Conservation (phyloP, 495 filamentous ascomycete genomes). For the Schizothecium vesticola region DNA sequence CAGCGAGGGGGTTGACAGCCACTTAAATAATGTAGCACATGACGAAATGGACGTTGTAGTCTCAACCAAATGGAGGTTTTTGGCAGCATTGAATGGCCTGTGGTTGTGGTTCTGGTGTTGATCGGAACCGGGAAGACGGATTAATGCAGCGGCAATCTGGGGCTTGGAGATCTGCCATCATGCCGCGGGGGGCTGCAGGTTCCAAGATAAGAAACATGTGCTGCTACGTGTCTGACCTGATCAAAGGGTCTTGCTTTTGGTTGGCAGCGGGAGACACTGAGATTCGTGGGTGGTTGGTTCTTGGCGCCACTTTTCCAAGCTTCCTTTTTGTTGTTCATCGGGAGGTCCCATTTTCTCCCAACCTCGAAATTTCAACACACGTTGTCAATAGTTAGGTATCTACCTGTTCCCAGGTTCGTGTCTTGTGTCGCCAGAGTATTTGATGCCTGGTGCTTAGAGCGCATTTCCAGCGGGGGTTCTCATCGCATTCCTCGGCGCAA, state of each 20-base stretch:
- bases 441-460: not conserved
- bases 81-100: not conserved
- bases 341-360: not conserved
- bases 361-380: not conserved
- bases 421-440: not conserved
- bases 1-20: not conserved
- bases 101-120: not conserved
- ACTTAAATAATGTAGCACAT: not conserved
- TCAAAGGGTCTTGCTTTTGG: not conserved
- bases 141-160: not conserved
- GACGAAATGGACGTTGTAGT: not conserved
- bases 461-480: not conserved
- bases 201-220: not conserved
- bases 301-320: conserved; percentile 3
- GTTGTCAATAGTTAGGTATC: not conserved
- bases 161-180: not conserved
- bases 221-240: conserved; percentile 1
- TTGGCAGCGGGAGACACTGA: not conserved
- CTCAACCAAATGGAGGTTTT: not conserved
- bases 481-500: not conserved
- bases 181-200: not conserved
- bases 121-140: not conserved
- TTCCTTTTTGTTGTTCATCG: not conserved
- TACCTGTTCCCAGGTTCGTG: not conserved
- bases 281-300: not conserved